Evolutionary conservation across 108 stramenopile species (phyloP).

Genomic region (Mayamaea pseudoterrestris): DNA sequence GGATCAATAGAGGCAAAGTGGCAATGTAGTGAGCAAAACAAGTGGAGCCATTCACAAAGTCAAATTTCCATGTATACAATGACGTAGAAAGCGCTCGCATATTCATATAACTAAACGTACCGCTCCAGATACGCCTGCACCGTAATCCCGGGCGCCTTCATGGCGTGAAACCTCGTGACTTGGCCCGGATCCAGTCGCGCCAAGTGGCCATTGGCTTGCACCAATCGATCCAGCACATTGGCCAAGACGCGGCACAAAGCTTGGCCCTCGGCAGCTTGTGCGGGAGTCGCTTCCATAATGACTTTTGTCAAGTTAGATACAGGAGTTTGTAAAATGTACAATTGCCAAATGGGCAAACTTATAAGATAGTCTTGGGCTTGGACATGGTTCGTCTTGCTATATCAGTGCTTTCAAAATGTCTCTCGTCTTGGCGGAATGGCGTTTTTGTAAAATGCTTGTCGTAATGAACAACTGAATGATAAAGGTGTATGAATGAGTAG

Average conservation of each 20-base stretch:
- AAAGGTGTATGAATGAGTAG: too few species aligned
- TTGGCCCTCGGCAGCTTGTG: conserved; percentile 56
- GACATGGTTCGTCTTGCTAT: too few species aligned
- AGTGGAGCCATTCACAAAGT: neutral
- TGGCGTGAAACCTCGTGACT: conserved; percentile 93
- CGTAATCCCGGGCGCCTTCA: conserved; percentile 85
- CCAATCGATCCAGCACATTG: conserved; percentile 73
- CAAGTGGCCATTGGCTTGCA: conserved; percentile 43
- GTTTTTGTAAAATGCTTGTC: too few species aligned
- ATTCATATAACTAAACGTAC: conserved; percentile 32
- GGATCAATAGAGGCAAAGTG: neutral
- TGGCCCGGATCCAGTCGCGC: conserved; percentile 51
- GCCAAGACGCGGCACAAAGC: conserved; percentile 68
- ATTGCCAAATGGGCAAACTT: too few species aligned
- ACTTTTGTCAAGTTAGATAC: too few species aligned
- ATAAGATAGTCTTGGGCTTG: too few species aligned
- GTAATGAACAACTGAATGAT: too few species aligned
- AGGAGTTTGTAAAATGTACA: too few species aligned
- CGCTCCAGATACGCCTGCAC: conserved; percentile 88
- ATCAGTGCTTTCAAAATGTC: too few species aligned
- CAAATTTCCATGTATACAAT: neutral
- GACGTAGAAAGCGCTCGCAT: neutral
- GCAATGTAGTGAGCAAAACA: neutral
- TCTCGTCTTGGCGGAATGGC: too few species aligned
- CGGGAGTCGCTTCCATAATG: conserved; percentile 56